These are phyloP conservation scores for Isabelozyma gotoi DNA, from an alignment of 805 yeast genomes.

Conservation along the genomic window DNA sequence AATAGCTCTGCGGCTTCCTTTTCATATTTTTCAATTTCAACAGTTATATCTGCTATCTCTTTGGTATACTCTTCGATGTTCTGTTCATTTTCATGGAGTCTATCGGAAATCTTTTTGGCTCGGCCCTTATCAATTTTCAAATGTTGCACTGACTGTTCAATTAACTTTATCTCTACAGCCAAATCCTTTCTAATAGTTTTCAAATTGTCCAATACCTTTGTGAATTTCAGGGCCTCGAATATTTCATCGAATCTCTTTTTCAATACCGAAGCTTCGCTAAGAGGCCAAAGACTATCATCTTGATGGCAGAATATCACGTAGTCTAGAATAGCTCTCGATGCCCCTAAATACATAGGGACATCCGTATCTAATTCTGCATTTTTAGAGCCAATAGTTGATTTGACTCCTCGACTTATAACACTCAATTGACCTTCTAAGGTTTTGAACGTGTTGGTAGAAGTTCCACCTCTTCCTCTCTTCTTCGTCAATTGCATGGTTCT, in stretches of 20 bases:
- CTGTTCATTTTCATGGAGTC: conserved; percentile 41
- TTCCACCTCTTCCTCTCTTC: conserved; percentile 46
- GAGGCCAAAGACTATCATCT: conserved; percentile 96
- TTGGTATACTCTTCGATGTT: conserved; percentile 45
- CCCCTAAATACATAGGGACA: conserved; percentile 83
- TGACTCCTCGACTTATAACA: conserved; percentile 62
- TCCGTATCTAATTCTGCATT: conserved; percentile 80
- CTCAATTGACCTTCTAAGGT: conserved; percentile 88
- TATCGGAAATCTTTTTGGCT: conserved; percentile 56
- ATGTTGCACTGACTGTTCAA: conserved; percentile 79
- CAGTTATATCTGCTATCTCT: conserved; percentile 49
- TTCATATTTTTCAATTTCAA: conserved; percentile 53
- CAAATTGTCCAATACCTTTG: conserved; percentile 82
- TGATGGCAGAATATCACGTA: conserved; percentile 97
- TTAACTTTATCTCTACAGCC: conserved; percentile 68
- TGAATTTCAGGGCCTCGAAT: conserved; percentile 90
- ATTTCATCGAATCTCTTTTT: conserved; percentile 96
- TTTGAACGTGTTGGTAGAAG: conserved; percentile 62
- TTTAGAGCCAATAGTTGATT: conserved; percentile 75
- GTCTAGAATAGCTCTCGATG: conserved; percentile 81
- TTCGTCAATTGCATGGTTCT: conserved; percentile 75
- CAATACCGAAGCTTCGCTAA: conserved; percentile 83
- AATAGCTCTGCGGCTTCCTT: conserved; percentile 62
- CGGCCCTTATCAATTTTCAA: conserved; percentile 70
- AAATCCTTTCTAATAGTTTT: conserved; percentile 77